Evolutionary conservation across 208 protist species (phyloP), one percentile per base, ranked within the genome.

Genomic region (Spongospora subterranea): DNA sequence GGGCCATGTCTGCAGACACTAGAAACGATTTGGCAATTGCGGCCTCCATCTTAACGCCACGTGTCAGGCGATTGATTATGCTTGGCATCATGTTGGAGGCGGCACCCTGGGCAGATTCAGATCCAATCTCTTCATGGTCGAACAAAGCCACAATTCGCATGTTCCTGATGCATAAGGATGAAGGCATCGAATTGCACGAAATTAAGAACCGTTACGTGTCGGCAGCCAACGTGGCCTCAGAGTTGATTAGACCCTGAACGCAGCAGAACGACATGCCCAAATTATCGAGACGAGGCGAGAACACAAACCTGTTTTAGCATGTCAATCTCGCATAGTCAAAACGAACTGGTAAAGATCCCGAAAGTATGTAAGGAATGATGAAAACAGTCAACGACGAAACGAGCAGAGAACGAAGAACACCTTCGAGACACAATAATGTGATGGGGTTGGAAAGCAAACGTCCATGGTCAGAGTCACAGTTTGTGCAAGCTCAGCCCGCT

Each of bases 61-160:
- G n/a, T 24, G 54, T 65, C 6, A 91, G 13, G 24, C 89, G 45
- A 64, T 90, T 0, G 29, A 91, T 50, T 1, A 90, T 45, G n/a
- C 41, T 91, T 40, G 11, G 39, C 89, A 91, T 89, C 89, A 91
- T 88, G 45, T 89, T 91, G 13, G 89, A 91, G 29, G 45, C 60
- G 60, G 89, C 89, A 41, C 89, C 89, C 32, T 54, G 53, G n/a
- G 64, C 24, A 35, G 89, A 92, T 45, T 40, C 38, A 0, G 91
- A 92, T 11, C 91, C 91, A 0, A 93, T 64, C 45, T 92, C 92
- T 90, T 93, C 92, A 90, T 93, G 88, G 43, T 93, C 92, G 88
- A 93, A 93, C 32, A 93, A 77, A 0, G 92, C 89, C 32, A 92
- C 90, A 1, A 91, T 35, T 11, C 76, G 90, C 11, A 91, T 91